phyloP scores from a whole-genome alignment of 345 rosid genomes.

The Ricinus communis region DNA sequence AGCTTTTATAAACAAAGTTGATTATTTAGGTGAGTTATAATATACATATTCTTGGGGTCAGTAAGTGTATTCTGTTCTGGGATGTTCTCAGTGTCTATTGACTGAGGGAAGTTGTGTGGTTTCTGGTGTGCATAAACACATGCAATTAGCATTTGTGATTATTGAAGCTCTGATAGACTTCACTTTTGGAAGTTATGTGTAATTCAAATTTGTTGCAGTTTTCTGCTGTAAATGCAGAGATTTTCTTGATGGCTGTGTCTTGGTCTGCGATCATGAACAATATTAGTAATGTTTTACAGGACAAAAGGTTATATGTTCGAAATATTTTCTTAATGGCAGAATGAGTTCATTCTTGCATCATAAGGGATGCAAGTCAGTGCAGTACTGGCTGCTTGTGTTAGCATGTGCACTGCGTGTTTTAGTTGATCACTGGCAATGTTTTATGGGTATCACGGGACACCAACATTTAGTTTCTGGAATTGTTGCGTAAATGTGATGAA shows the following conservation, averaged over 20 bases:
- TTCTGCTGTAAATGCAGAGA: background rate
- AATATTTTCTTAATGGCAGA: background rate
- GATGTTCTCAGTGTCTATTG: background rate
- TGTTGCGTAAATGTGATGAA: background rate
- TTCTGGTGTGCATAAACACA: background rate
- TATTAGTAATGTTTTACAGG: background rate
- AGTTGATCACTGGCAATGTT: background rate
- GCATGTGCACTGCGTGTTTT: background rate
- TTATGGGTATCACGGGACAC: background rate
- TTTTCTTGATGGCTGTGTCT: background rate
- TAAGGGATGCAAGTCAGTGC: constrained; percentile 1
- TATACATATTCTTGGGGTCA: background rate
- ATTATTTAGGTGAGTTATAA: background rate
- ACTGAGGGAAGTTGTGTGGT: too few relatives aligned
- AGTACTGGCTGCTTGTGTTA: background rate
- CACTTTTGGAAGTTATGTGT: background rate
- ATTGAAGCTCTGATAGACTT: background rate
- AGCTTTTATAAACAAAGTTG: background rate
- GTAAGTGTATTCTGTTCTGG: constrained; percentile 1
- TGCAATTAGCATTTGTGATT: background rate
- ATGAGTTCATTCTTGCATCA: background rate
- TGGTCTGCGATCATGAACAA: background rate
- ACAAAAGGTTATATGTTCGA: background rate
- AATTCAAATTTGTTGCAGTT: background rate
- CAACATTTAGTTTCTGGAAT: background rate